phyloP scores from a whole-genome alignment of 345 rosid species.

The Kandelia obovata region DNA sequence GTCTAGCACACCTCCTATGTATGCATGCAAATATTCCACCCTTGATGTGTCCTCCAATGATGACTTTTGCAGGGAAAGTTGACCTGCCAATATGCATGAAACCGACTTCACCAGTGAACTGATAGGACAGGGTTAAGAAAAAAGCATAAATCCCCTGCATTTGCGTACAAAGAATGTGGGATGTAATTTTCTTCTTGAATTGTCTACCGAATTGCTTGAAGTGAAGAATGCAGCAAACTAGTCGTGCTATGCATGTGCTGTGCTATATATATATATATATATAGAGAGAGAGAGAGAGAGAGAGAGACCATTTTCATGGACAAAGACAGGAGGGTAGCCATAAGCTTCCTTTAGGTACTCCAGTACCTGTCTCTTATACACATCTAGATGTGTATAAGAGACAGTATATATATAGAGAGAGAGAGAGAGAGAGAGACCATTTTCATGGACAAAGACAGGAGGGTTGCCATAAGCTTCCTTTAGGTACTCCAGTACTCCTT shows the following conservation, averaged over 20 bases:
- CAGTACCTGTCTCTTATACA: too few relatives aligned
- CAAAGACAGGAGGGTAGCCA: conserved; percentile 39
- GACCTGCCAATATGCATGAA: conserved; percentile 33
- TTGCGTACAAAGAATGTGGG: too few relatives aligned
- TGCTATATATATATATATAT: not conserved
- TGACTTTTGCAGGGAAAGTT: conserved; percentile 28
- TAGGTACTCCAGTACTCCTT: conserved; percentile 29
- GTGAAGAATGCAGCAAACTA: not conserved
- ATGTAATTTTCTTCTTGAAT: too few relatives aligned
- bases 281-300: not conserved
- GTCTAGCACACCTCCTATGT: conserved; percentile 45
- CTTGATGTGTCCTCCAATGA: conserved; percentile 45
- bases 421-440: conserved; percentile 28
- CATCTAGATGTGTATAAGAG: too few relatives aligned
- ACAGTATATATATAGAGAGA: too few relatives aligned
- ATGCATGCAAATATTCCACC: conserved; percentile 36
- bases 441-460: conserved; percentile 41
- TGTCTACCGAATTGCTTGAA: not conserved
- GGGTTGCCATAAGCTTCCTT: conserved; percentile 42
- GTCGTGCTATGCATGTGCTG: not conserved
- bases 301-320: conserved; percentile 47
- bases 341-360: conserved; percentile 33
- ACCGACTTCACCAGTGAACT: not conserved
- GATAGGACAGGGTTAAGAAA: too few relatives aligned
- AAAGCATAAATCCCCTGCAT: too few relatives aligned